Evolutionary conservation across 371 early-diverging fungal genomes (phyloP), one percentile per base, ranked within the genome.

Genomic region (Smittium mucronatum): DNA sequence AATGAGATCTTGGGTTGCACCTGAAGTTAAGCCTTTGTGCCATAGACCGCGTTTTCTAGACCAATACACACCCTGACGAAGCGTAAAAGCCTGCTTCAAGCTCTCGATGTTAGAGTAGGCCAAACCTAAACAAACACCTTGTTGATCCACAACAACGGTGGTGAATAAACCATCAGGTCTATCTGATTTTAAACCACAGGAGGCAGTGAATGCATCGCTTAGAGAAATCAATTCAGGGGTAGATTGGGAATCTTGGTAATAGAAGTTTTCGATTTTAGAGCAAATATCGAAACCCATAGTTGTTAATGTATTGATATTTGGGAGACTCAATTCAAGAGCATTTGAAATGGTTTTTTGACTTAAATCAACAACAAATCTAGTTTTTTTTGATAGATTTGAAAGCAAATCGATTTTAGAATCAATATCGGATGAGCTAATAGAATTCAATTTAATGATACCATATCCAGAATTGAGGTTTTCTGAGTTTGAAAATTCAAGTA

Each of bases 1-100:
- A 47, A 87, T 71, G 64, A 98, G 80, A 21, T 85, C 79, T 78
- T 98, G 98, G 5, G 90, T 89, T 25, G 95, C 89, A 57, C 96
- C 97, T 0, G 95, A 94, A 0, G 95, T 91, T 34, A 85, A 81
- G 2, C 98, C 98, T 81, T 98, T 98, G 76, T 91, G 85, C 98
- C 98, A 98, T 15, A 98, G 81, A 11, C 95, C 95, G 33, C 76
- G 80, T n/a, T 78, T 83, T 69, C 98, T 86, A 47, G 91, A 91
- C 75, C 92, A 89, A 82, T 95, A 98, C 17, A 96, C 95, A 33
- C 98, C 98, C 69, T 85, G 80, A 2, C 88, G 85, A 0, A 86
- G 83, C 34, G 83, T 83, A 67, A 98, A 73, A 1, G 95, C 86
- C 66, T 94, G 93, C 1, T 84, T 78, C 16, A 98, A 84, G 72